Evolutionary conservation across 108 stramenopile species (phyloP), one percentile per base, ranked within the genome.

Genomic region (Discostella stelligeroides): DNA sequence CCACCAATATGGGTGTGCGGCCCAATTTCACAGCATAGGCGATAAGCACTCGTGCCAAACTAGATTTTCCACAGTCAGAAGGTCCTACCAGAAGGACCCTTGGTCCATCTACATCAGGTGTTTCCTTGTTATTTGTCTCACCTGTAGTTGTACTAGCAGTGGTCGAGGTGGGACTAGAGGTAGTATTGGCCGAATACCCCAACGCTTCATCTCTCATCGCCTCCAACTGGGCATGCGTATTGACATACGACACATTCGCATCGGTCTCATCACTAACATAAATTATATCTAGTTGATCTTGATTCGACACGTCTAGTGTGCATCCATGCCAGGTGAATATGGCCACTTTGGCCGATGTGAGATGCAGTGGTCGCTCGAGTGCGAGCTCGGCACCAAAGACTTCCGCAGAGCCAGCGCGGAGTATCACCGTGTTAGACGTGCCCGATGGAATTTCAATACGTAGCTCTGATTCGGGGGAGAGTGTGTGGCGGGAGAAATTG

Each of bases 241-340:
- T 95, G 47, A 95, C 92, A 81, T 82, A 87, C 15, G 90, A 82
- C 0, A 96, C 87, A 75, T 92, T 92, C 50, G 88, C 64, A 57
- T 79, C 80, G 4, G 92, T 92, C 80, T 92, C 95, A 46, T 89
- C 86, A 49, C 73, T 77, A 0, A 72, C 80, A 56, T 89, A 89
- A 29, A 80, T 55, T 59, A 89, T 85, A 38, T 90, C 88, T 27
- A 85, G 51, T 24, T 73, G 21, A 42, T 77, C 85, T 47, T 72
- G 63, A 42, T 76, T 75, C 10, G 76, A 68, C 17, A 83, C 77
- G 66, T 95, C 94, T 13, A 95, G 38, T 10, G 87, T 84, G 68
- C 92, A 93, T 2, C 95, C 95, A 68, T 96, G 90, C 92, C 92
- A 96, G 3, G 95, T 96, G 71, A 93, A 96, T 42, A 96, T 74